Percentiles rank a stretch among this genome's conserved stretches.
Evolutionary conservation across 2,329 filamentous ascomycete genomes (phyloP).

Genomic region (Aspergillus clavatus): DNA sequence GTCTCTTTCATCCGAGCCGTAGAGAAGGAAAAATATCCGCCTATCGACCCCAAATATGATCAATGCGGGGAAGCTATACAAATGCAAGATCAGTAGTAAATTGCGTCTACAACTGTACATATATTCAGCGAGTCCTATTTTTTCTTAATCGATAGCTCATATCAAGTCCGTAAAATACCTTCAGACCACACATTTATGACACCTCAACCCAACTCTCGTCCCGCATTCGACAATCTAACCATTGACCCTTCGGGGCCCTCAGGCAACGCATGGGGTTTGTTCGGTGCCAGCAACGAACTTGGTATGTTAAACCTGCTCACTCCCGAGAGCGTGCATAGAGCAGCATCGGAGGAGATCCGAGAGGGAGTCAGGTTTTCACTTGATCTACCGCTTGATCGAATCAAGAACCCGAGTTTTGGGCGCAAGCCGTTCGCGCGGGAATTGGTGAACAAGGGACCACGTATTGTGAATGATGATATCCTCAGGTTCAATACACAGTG

Average conservation of each 20-base stretch:
- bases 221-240: conserved; percentile 45
- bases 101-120: too few species aligned
- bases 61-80: background rate
- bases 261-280: conserved; percentile 55
- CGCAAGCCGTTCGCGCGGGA: conserved; percentile 53
- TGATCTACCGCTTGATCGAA: conserved; percentile 56
- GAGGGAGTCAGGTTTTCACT: conserved; percentile 46
- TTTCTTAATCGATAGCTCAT: background rate
- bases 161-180: background rate
- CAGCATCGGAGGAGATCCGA: conserved; percentile 45
- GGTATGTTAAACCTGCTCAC: conserved; percentile 55
- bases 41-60: background rate
- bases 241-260: conserved; percentile 47
- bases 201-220: conserved; percentile 5
- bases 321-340: conserved; percentile 36
- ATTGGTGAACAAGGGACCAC: conserved; percentile 48
- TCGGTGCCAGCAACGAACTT: conserved; percentile 48
- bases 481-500: conserved; percentile 57
- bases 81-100: background rate
- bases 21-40: conserved; percentile 7
- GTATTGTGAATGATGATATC: conserved; percentile 56
- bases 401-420: conserved; percentile 51
- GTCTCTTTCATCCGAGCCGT: conserved; percentile 2
- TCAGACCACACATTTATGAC: background rate
- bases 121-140: too few species aligned